Evolutionary conservation across 1,284 basidiomycete species (phyloP), one percentile per base, ranked within the genome.

Genomic region (Trametes polyzona): DNA sequence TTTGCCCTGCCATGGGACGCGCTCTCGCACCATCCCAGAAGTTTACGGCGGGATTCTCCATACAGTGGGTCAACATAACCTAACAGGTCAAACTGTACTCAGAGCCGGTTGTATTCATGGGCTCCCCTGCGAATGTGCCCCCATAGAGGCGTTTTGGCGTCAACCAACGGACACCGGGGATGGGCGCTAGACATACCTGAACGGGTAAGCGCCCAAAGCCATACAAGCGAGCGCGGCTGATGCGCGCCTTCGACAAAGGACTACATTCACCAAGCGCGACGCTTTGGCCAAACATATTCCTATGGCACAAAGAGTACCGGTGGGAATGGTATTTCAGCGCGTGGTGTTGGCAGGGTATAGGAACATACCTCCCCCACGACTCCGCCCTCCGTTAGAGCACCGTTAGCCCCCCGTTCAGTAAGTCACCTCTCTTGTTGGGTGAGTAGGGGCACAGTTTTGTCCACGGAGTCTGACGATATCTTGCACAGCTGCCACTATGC

Each of bases 251-350:
- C 21, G 14, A 48, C 44, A 62, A 62, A 55, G 49, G 17, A 26
- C 12, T n/a, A 41, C 7, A 46, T 50, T n/a, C 48, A 62, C 60
- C 58, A 62, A 58, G 60, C 55, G 47, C 39, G n/a, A 51, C 36
- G 48, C 57, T 40, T 51, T 37, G 42, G n/a, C 47, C 35, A 16
- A 5, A 27, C 19, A 12, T 21, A 36, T 12, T 26, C 11, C 41
- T 39, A 33, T 35, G 30, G 35, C 37, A 62, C 60, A 62, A 62
- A 62, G 60, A 44, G 41, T 29, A 29, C 42, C 35, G 17, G 19
- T 12, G 24, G 32, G 16, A 58, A 56, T 50, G 32, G 56, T 62
- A 62, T 62, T 53, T 62, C 40, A 62, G 55, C 37, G 23, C 27
- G 36, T 24, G 21, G 19, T 19, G 29, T n/a, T 48, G 40, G 33